Base-by-base conservation (phyloP, 768 basidiomycete species). In the Lepiota brunneoincarnata region DNA sequence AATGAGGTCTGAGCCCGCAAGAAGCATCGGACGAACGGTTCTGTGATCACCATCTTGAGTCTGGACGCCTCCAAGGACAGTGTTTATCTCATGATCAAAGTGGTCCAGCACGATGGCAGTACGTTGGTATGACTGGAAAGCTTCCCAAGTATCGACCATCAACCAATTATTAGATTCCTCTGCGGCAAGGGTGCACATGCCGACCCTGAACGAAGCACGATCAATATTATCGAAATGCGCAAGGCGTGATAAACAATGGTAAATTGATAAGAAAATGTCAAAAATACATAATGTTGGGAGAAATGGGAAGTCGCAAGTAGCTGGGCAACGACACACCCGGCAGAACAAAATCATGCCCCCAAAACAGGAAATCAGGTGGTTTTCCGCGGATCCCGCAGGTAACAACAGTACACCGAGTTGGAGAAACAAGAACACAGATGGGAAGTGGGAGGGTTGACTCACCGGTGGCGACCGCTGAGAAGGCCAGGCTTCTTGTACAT, bases 71-170 rank as follows among this genome's bases (percentile, higher is more conserved):
- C 93, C 93, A 20, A 87, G 73, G 36, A 86, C 77, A 5, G 81
- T 84, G 71, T 99, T 99, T 64, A 99, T 85, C 74, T 96, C 88
- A 65, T 93, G 81, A 67, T 98, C 91, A 67, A 98, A 95, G 67
- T 99, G 97, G 69, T 98, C 95, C 52, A 99, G 81, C 50, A 99
- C 97, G 52, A 98, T 84, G 36, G 97, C 97, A 1, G 97, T 99
- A 58, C 94, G 89, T 64, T 93, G 91, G 75, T 99, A 99, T 43
- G 82, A 76, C 70, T 93, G 95, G 68, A 91, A 88, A 12, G 95
- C 93, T 71, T 99, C 97, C 95, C 95, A 99, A 17, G 93, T 78
- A 67, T 99, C 97, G 40, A 98, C 89, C 94, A 97, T 98, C 41
- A 99, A 78, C 93, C 93, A 98, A 18, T 85, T 81, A 41, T 87